Evolutionary conservation across 176 grass and related monocot genomes (phyloP).

Genomic region (Eleusine indica): DNA sequence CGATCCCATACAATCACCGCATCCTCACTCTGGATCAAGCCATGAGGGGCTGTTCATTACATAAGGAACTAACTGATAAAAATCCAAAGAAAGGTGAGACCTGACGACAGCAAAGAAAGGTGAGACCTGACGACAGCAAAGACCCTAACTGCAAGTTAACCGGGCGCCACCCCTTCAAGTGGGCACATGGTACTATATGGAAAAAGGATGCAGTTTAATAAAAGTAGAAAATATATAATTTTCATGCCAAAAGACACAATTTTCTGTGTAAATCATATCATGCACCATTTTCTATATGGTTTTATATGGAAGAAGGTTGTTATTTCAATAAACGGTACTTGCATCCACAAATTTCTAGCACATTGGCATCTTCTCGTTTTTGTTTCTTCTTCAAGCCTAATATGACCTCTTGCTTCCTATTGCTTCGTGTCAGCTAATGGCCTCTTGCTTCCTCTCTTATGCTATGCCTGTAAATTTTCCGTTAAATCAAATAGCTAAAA

Average conservation of each 20-base stretch:
- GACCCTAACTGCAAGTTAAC: too few relatives aligned
- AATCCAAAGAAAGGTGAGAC: too few relatives aligned
- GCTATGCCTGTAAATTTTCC: constrained; percentile 1
- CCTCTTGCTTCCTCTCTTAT: constrained; percentile 5
- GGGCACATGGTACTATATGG: background rate
- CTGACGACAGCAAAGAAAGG: too few relatives aligned
- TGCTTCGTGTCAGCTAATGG: constrained; percentile 11
- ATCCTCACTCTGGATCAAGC: too few relatives aligned
- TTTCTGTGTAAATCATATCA: constrained; percentile 17
- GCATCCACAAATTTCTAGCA: background rate
- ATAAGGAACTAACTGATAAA: too few relatives aligned
- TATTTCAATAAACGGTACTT: constrained; percentile 21
- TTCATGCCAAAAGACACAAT: background rate
- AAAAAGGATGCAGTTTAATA: constrained; percentile 1
- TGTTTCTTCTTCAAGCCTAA: background rate
- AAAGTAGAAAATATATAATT: background rate
- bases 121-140: too few relatives aligned
- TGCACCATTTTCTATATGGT: constrained; percentile 17
- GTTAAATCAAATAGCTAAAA: constrained; percentile 25
- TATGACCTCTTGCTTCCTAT: background rate
- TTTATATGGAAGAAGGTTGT: background rate
- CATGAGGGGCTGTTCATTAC: too few relatives aligned
- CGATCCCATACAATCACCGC: too few relatives aligned
- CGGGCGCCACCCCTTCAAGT: too few relatives aligned
- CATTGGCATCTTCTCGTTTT: background rate